Evolutionary conservation across 768 basidiomycete genomes (phyloP), one percentile per base, ranked within the genome.

Genomic region (Termitomyces eurrhizus): DNA sequence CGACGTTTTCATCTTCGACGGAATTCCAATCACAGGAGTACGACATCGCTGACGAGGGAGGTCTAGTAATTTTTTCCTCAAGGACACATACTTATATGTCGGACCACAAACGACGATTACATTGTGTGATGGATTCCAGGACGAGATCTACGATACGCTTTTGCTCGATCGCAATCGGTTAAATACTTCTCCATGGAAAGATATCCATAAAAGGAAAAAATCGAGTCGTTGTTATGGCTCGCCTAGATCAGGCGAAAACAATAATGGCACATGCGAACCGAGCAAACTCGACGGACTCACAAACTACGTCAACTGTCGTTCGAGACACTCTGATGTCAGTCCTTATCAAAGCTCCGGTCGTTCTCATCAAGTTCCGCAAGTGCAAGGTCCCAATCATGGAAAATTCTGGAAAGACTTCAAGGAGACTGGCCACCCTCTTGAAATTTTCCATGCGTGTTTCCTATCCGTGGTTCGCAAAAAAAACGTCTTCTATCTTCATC

Each of bases 11-110:
- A 49, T 69, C 64, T 37, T 67, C 66, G n/a, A 70, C 65, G 18
- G 72, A 72, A 42, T 62, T 60, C 74, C 75, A 75, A n/a, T 74
- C 73, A 60, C 72, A 64, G 56, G 70, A 65, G 60, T 62, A 67
- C 53, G 68, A 66, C 64, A 70, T 62, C 36, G 60, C 44, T 57
- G 48, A 48, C 32, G 48, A 53, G 57, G 57, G 48, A 57, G 21
- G 63, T 46, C 51, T 51, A 39, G 24, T 21, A 57, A 52, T 44
- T 59, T 64, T 58, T 41, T 29, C 16, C 21, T 21, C 33, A 52
- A 35, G 44, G 52, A 39, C 26, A 50, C 58, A 55, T 53, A 54
- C 52, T 66, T 66, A 67, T 60, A 48, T 39, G 53, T 61, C 60
- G 52, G 52, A 46, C 56, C 58, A 57, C 58, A 58, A 49, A 61